phyloP scores from a whole-genome alignment of 176 grass and related monocot species.

The Cenchrus americanus region DNA sequence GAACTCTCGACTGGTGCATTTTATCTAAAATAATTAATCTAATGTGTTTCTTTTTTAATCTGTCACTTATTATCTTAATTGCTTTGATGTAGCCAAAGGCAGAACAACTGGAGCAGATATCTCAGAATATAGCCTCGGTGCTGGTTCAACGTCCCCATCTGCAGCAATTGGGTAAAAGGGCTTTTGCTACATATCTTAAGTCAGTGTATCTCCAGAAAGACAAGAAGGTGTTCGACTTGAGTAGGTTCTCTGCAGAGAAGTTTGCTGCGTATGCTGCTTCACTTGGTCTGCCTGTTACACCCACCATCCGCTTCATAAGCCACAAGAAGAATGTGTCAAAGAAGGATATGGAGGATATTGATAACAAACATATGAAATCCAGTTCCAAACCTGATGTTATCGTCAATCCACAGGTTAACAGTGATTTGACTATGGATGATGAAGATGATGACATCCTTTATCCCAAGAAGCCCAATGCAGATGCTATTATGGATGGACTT shows the following conservation, averaged over 20 bases:
- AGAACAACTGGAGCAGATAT: slow-evolving; percentile 79
- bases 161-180: slow-evolving; percentile 80
- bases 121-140: slow-evolving; percentile 68
- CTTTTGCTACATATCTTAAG: slow-evolving; percentile 86
- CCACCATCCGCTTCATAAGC: slow-evolving; percentile 71
- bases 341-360: slow-evolving; percentile 27
- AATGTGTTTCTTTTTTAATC: slow-evolving; percentile 15
- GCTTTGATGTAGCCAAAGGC: slow-evolving; percentile 63
- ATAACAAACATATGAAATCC: slow-evolving; percentile 22
- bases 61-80: slow-evolving; percentile 17
- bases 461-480: slow-evolving; percentile 51
- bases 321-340: slow-evolving; percentile 50
- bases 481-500: slow-evolving; percentile 32
- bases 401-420: slow-evolving; percentile 34
- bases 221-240: slow-evolving; percentile 82
- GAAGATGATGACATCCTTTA: slow-evolving; percentile 66
- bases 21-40: slow-evolving; percentile 10
- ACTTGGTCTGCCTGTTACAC: slow-evolving; percentile 73
- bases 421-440: slow-evolving; percentile 40
- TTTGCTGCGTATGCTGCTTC: slow-evolving; percentile 81
- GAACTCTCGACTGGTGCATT: slow-evolving; percentile 15
- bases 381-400: slow-evolving; percentile 38
- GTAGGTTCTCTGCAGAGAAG: slow-evolving; percentile 67
- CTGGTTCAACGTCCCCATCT: slow-evolving; percentile 77
- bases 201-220: slow-evolving; percentile 68